phyloP scores from a whole-genome alignment of 768 basidiomycete genomes.

The Pisolithus marmoratus region DNA sequence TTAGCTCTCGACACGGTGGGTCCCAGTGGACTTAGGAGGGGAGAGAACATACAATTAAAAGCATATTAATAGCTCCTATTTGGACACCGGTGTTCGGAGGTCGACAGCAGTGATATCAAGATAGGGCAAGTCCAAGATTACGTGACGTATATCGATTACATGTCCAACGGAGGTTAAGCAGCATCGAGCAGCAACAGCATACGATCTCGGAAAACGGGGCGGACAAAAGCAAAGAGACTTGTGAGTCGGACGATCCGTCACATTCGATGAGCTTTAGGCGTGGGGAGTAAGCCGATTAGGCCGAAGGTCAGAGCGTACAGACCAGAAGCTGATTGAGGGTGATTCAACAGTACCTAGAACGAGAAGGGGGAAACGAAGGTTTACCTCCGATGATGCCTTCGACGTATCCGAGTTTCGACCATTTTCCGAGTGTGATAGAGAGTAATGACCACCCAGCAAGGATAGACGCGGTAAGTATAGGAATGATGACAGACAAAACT shows the following conservation, averaged over 20 bases:
- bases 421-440: slow-evolving; percentile 58
- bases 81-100: no score
- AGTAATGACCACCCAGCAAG: slow-evolving; percentile 65
- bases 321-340: slow-evolving; percentile 47
- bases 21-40: no score
- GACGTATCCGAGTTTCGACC: slow-evolving; percentile 59
- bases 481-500: slow-evolving; percentile 61
- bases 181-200: background rate
- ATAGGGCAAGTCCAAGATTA: no score
- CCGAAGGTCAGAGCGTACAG: slow-evolving; percentile 69
- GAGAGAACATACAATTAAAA: no score
- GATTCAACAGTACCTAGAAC: slow-evolving; percentile 1
- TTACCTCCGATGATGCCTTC: slow-evolving; percentile 60
- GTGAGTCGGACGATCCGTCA: slow-evolving; percentile 6
- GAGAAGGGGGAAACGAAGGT: slow-evolving; percentile 11
- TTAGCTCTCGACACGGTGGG: no score
- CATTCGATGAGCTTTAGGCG: slow-evolving; percentile 47
- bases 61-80: no score
- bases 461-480: slow-evolving; percentile 63
- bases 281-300: slow-evolving; percentile 67
- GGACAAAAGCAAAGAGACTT: background rate
- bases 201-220: no score
- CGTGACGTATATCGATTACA: background rate
- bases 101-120: no score
- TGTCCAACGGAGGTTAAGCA: background rate